phyloP scores from a whole-genome alignment of 805 yeast genomes.

The Candida vaughaniae region DNA sequence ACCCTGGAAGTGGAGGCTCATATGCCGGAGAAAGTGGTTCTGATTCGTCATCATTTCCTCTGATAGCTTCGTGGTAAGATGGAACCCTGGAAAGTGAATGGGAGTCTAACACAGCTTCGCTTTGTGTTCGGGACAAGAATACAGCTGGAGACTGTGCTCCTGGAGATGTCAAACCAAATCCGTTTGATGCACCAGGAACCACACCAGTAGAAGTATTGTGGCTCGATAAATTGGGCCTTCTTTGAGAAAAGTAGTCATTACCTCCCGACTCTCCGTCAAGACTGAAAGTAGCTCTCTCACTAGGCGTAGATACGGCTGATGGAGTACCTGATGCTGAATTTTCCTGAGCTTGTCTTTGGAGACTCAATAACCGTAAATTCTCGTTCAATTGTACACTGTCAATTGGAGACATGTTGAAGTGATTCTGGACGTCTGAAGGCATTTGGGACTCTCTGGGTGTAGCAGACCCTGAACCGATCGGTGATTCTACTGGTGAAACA shows the following conservation, averaged over 20 bases:
- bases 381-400: conserved; percentile 47
- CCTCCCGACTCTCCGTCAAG: conserved; percentile 26
- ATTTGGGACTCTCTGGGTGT: conserved; percentile 29
- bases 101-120: conserved; percentile 31
- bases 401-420: conserved; percentile 31
- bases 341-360: conserved; percentile 47
- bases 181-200: too few species aligned
- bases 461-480: conserved; percentile 40
- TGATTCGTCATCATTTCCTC: conserved; percentile 35
- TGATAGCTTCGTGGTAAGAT: conserved; percentile 77
- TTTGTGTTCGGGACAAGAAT: conserved; percentile 60
- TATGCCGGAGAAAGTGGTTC: conserved; percentile 64
- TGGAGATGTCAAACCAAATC: conserved; percentile 25
- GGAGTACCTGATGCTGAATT: conserved; percentile 12
- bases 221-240: conserved; percentile 12
- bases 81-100: conserved; percentile 66
- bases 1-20: conserved; percentile 48
- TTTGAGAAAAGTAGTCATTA: conserved; percentile 32
- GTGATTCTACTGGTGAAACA: conserved; percentile 50
- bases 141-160: conserved; percentile 52
- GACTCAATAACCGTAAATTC: conserved; percentile 50
- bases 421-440: conserved; percentile 5
- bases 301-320: conserved; percentile 8
- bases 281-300: conserved; percentile 34
- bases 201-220: background rate